Conservation (phyloP, 2,329 filamentous ascomycete genomes). For the Nigrospora osmanthi region DNA sequence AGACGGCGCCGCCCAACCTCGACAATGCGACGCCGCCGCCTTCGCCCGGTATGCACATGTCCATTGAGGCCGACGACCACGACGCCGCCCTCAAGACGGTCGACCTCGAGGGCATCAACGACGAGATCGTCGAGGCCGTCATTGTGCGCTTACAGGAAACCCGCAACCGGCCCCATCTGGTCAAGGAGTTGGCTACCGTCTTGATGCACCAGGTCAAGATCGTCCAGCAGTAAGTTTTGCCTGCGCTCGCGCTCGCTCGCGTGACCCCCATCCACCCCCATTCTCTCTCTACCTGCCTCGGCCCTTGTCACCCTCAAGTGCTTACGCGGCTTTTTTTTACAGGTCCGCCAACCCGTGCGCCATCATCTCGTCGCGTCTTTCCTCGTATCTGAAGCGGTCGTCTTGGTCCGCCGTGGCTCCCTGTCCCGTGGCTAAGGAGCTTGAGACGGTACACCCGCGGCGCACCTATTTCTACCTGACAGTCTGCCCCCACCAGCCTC, state of each 20-base stretch:
- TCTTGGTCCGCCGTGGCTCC: slow-evolving; percentile 70
- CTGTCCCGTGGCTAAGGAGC: slow-evolving; percentile 87
- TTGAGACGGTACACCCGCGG: slow-evolving; percentile 85
- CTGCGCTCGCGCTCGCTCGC: neutral
- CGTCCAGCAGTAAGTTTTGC: slow-evolving; percentile 77
- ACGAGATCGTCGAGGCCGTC: slow-evolving; percentile 89
- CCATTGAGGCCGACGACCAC: slow-evolving; percentile 30
- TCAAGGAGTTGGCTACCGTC: slow-evolving; percentile 84
- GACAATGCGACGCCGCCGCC: slow-evolving; percentile 70
- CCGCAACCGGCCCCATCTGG: slow-evolving; percentile 84
- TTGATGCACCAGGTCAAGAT: slow-evolving; percentile 69
- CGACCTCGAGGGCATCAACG: slow-evolving; percentile 78
- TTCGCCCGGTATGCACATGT: slow-evolving; percentile 48
- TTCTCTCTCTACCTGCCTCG: neutral
- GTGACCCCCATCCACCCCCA: slow-evolving; percentile 4
- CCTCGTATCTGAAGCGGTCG: slow-evolving; percentile 80
- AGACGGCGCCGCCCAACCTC: slow-evolving; percentile 15
- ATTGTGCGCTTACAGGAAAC: slow-evolving; percentile 84
- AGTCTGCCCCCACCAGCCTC: slow-evolving; percentile 73
- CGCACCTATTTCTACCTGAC: slow-evolving; percentile 96
- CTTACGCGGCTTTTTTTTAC: slow-evolving; percentile 14
- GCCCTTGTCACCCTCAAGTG: neutral
- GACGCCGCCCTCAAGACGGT: slow-evolving; percentile 40
- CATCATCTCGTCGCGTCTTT: slow-evolving; percentile 87
- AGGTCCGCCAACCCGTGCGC: slow-evolving; percentile 95